Evolutionary conservation across 2,329 filamentous ascomycete species (phyloP).

Genomic region (Pseudocercospora fijiensis): DNA sequence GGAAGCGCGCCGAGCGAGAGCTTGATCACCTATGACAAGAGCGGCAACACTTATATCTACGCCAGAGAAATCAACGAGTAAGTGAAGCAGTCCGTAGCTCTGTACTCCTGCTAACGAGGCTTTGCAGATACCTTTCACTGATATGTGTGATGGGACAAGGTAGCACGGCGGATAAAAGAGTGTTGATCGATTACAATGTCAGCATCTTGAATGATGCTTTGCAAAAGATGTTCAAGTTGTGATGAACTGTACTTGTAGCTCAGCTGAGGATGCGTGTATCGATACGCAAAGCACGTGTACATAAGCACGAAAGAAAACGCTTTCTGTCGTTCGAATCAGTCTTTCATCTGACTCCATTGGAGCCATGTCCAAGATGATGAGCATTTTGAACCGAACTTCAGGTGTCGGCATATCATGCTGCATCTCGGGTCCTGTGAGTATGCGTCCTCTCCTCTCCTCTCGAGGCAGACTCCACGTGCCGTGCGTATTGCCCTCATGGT

Average conservation of each 20-base stretch:
- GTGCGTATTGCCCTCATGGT: no score
- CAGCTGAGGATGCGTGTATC: neutral
- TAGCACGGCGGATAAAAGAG: slow-evolving; percentile 79
- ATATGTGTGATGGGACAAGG: slow-evolving; percentile 83
- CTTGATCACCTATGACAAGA: slow-evolving; percentile 61
- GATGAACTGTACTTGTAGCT: neutral
- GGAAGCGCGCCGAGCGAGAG: slow-evolving; percentile 51
- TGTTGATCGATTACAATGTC: slow-evolving; percentile 82
- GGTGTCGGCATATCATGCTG: no score
- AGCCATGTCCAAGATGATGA: no score
- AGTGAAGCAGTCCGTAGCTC: slow-evolving; percentile 31
- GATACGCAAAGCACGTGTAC: neutral
- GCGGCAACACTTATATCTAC: slow-evolving; percentile 60
- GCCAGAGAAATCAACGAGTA: slow-evolving; percentile 67
- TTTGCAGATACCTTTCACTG: slow-evolving; percentile 66
- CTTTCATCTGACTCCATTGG: no score
- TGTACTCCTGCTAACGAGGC: neutral
- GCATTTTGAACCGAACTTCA: no score
- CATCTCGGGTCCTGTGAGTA: no score
- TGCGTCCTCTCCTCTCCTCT: no score
- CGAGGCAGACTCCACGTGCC: no score
- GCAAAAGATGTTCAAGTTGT: slow-evolving; percentile 67
- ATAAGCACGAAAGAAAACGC: neutral
- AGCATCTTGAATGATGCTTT: slow-evolving; percentile 77
- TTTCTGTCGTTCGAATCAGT: neutral